Conservation (phyloP, 1,284 basidiomycete species). For the Mrakiaceae sp. region DNA sequence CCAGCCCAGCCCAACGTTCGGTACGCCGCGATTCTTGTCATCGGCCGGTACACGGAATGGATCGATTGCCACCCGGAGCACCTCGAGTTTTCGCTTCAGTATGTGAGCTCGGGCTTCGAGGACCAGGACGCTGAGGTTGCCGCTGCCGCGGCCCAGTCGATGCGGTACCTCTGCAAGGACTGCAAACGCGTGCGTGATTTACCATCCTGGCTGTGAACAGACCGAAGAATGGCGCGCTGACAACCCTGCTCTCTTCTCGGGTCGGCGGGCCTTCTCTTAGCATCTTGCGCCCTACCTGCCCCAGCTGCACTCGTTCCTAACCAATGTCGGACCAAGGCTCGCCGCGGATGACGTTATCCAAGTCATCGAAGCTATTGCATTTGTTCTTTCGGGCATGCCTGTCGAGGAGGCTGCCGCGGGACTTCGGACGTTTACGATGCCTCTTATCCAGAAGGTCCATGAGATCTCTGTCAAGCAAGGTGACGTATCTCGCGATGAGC, state of each 20-base stretch:
- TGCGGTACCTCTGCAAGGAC: slow-evolving; percentile 95
- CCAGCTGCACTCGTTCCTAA: slow-evolving; percentile 80
- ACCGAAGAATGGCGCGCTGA: background rate
- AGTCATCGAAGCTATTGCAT: slow-evolving; percentile 89
- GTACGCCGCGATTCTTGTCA: slow-evolving; percentile 89
- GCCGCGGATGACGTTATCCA: slow-evolving; percentile 77
- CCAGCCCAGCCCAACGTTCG: slow-evolving; percentile 84
- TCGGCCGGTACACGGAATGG: slow-evolving; percentile 96
- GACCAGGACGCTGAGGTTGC: slow-evolving; percentile 68
- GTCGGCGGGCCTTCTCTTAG: slow-evolving; percentile 31
- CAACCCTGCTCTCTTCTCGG: slow-evolving; percentile 12
- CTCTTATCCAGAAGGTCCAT: slow-evolving; percentile 40
- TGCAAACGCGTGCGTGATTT: slow-evolving; percentile 58
- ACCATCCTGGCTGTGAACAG: background rate
- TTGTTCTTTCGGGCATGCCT: slow-evolving; percentile 81
- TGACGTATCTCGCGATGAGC: slow-evolving; percentile 44
- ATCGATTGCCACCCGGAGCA: slow-evolving; percentile 81
- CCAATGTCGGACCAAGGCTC: slow-evolving; percentile 62
- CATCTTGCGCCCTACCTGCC: slow-evolving; percentile 87
- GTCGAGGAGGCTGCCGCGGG: slow-evolving; percentile 72
- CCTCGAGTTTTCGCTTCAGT: slow-evolving; percentile 74
- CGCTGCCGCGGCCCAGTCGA: slow-evolving; percentile 88
- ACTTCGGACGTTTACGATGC: slow-evolving; percentile 65
- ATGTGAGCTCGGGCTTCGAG: slow-evolving; percentile 85
- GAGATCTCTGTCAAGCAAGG: slow-evolving; percentile 22